Conservation (phyloP, 352 stramenopile species). For the Phytophthora foliorum region DNA sequence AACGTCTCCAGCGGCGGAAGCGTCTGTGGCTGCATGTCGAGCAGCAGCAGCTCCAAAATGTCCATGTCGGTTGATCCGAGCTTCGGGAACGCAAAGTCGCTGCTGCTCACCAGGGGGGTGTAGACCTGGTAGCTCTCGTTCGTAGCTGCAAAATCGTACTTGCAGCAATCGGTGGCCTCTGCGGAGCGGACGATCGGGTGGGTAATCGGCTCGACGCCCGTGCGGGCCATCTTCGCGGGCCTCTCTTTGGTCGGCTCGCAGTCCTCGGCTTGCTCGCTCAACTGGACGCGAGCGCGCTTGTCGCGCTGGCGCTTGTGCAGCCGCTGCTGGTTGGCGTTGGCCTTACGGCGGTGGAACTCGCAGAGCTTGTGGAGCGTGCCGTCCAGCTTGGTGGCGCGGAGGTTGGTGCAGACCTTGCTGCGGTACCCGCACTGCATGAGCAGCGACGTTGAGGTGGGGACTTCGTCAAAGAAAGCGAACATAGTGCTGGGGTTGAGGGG, state of each 20-base stretch:
- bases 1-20: slow-evolving; percentile 27
- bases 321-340: slow-evolving; percentile 61
- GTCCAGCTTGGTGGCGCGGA: slow-evolving; percentile 54
- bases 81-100: slow-evolving; percentile 5
- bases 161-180: slow-evolving; percentile 1
- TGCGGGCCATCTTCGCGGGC: slow-evolving; percentile 32
- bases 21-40: slow-evolving; percentile 22
- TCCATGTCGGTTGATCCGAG: slow-evolving; percentile 28
- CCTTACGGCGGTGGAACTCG: slow-evolving; percentile 62
- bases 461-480: slow-evolving; percentile 29
- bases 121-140: slow-evolving; percentile 8
- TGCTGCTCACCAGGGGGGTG: neutral
- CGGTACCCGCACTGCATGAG: slow-evolving; percentile 45
- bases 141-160: neutral
- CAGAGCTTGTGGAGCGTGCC: slow-evolving; percentile 63
- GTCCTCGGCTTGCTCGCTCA: neutral
- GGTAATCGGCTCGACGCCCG: neutral
- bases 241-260: slow-evolving; percentile 42
- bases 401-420: slow-evolving; percentile 59
- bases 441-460: slow-evolving; percentile 17
- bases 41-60: slow-evolving; percentile 30
- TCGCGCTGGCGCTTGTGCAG: slow-evolving; percentile 46
- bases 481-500: slow-evolving; percentile 8
- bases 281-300: slow-evolving; percentile 7
- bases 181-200: neutral